These are phyloP conservation scores for Arabis hirsuta DNA, from an alignment of 345 rosid genomes.

Conservation along the genomic window DNA sequence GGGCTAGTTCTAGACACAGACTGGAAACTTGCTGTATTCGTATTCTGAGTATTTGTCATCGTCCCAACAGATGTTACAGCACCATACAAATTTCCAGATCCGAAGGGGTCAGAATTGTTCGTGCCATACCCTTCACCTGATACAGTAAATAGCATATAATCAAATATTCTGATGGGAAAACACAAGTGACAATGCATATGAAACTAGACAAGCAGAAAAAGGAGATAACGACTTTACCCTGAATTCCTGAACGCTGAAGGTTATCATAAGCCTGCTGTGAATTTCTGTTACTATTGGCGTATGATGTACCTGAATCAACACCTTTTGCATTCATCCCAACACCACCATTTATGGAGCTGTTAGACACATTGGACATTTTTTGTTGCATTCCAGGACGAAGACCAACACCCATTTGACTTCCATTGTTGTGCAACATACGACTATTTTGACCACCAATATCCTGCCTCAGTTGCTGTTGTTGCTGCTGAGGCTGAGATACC, in stretches of 20 bases:
- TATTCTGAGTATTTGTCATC: slow-evolving; percentile 64
- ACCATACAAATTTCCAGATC: slow-evolving; percentile 69
- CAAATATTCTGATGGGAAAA: slow-evolving; percentile 2
- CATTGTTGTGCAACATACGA: slow-evolving; percentile 73
- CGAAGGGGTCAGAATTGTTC: slow-evolving; percentile 62
- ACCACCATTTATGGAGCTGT: slow-evolving; percentile 69
- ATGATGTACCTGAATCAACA: slow-evolving; percentile 52
- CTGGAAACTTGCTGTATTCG: slow-evolving; percentile 58
- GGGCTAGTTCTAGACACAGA: slow-evolving; percentile 61
- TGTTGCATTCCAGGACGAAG: slow-evolving; percentile 81
- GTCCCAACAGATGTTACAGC: slow-evolving; percentile 64
- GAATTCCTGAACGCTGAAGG: slow-evolving; percentile 65
- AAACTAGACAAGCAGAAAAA: slow-evolving; percentile 22
- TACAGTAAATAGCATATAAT: slow-evolving; percentile 11
- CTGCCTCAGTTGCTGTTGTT: slow-evolving; percentile 57
- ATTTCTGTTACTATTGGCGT: slow-evolving; percentile 63
- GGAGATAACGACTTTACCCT: slow-evolving; percentile 54
- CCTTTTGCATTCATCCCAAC: slow-evolving; percentile 69
- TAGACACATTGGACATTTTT: slow-evolving; percentile 70
- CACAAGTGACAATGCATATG: slow-evolving; percentile 14
- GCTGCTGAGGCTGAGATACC: slow-evolving; percentile 66
- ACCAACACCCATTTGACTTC: slow-evolving; percentile 77
- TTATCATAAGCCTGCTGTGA: slow-evolving; percentile 72
- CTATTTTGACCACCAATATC: slow-evolving; percentile 71
- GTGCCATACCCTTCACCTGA: slow-evolving; percentile 88